Evolutionary conservation across 1,139 yeast genomes (phyloP).

Genomic region (Scheffersomyces segobiensis): DNA sequence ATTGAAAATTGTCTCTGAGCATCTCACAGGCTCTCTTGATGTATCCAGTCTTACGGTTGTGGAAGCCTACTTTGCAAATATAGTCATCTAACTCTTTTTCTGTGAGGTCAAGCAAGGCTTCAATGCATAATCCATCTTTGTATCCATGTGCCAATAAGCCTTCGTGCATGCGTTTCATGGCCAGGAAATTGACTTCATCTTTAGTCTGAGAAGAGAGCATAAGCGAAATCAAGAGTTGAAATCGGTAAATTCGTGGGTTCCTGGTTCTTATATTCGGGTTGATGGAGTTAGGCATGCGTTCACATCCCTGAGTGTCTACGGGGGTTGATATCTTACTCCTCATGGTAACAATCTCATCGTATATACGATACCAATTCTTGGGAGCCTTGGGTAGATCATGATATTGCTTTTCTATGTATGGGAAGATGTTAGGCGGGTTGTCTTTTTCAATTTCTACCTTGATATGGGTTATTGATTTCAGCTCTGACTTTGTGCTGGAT

Average conservation of each 20-base stretch:
- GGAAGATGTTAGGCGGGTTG: constrained; percentile 3
- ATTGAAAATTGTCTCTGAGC: constrained; percentile 49
- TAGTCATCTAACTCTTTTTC: constrained; percentile 61
- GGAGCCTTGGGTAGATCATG: constrained; percentile 29
- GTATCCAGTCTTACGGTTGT: constrained; percentile 71
- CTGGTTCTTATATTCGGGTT: constrained; percentile 25
- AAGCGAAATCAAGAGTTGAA: constrained; percentile 73
- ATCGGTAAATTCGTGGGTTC: constrained; percentile 53
- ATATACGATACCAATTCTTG: constrained; percentile 52
- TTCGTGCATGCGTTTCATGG: constrained; percentile 62
- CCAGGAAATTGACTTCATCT: constrained; percentile 79
- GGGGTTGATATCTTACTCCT: constrained; percentile 68
- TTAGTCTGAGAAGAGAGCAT: constrained; percentile 93
- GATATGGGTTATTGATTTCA: background rate
- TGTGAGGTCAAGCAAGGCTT: constrained; percentile 40
- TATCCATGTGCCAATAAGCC: constrained; percentile 36
- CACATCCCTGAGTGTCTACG: constrained; percentile 90
- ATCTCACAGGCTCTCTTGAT: constrained; percentile 63
- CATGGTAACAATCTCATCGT: constrained; percentile 65
- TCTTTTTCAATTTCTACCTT: constrained; percentile 3
- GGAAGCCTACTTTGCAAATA: constrained; percentile 87
- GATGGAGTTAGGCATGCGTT: constrained; percentile 59
- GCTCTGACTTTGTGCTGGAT: background rate
- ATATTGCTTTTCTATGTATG: constrained; percentile 1
- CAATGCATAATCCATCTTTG: constrained; percentile 31